Percentiles rank a stretch among this genome's conserved stretches.
These are phyloP conservation scores for Aspergillus sp. DNA, from an alignment of 2,329 filamentous ascomycete species.

Conservation along the genomic window DNA sequence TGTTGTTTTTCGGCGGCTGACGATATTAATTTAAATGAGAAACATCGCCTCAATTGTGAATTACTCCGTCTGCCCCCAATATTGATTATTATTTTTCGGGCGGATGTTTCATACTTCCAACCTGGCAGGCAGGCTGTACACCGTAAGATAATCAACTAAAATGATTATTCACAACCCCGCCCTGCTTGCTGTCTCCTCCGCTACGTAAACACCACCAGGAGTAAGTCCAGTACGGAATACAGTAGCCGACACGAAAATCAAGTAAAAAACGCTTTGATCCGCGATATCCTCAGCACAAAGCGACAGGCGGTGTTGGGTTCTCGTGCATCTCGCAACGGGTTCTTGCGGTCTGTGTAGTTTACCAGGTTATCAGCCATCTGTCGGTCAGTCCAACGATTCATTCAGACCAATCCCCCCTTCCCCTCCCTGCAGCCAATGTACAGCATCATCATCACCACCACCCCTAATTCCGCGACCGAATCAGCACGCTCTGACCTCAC, in stretches of 20 bases:
- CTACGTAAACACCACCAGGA: background rate
- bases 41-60: background rate
- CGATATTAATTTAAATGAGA: background rate
- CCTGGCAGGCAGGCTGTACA: background rate
- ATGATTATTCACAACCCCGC: background rate
- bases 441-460: background rate
- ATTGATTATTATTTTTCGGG: background rate
- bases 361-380: background rate
- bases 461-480: conserved; percentile 1
- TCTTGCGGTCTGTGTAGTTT: conserved; percentile 6
- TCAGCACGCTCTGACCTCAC: conserved; percentile 3
- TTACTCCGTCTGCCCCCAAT: background rate
- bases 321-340: conserved; percentile 9
- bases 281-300: background rate
- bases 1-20: background rate
- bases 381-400: conserved; percentile 7
- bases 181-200: background rate
- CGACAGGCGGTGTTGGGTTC: conserved; percentile 5
- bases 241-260: no score
- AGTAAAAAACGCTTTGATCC: background rate
- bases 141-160: background rate
- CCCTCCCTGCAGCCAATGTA: background rate
- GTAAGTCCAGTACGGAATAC: no score
- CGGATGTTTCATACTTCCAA: conserved; percentile 9
- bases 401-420: background rate